phyloP scores from a whole-genome alignment of 805 yeast genomes.

The Starmerella roubikii region DNA sequence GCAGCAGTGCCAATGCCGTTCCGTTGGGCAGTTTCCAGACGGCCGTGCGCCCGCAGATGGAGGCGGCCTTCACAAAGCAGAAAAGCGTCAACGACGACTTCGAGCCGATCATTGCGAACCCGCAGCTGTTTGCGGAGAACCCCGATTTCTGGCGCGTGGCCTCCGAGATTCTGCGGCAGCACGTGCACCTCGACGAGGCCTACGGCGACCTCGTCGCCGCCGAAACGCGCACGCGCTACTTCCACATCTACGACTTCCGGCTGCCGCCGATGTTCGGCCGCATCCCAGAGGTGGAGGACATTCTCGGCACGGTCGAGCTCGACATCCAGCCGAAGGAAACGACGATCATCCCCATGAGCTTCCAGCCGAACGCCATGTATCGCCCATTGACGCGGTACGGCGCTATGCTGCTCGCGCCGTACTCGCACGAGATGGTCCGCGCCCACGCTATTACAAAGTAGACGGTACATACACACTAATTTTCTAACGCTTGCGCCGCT shows the following conservation, averaged over 20 bases:
- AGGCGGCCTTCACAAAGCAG: slow-evolving; percentile 16
- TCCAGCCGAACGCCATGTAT: slow-evolving; percentile 48
- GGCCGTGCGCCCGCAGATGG: slow-evolving; percentile 5
- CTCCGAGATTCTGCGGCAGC: slow-evolving; percentile 15
- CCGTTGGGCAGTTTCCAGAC: slow-evolving; percentile 21
- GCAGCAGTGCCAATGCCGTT: slow-evolving; percentile 16
- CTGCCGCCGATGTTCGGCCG: slow-evolving; percentile 51
- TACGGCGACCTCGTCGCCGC: slow-evolving; percentile 24
- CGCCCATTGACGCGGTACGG: slow-evolving; percentile 39
- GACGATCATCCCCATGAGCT: slow-evolving; percentile 38
- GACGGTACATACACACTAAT: background rate
- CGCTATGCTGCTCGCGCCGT: slow-evolving; percentile 39
- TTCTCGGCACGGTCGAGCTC: slow-evolving; percentile 56
- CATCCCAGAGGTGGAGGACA: slow-evolving; percentile 56
- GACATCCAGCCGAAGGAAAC: slow-evolving; percentile 32
- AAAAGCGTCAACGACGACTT: slow-evolving; percentile 17
- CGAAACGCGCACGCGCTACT: slow-evolving; percentile 34
- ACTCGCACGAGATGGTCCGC: slow-evolving; percentile 32
- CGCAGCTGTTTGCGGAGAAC: slow-evolving; percentile 17
- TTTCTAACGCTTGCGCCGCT: background rate
- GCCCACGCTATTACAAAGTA: slow-evolving; percentile 9
- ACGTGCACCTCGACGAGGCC: slow-evolving; percentile 23
- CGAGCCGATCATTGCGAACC: slow-evolving; percentile 13
- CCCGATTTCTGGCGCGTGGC: slow-evolving; percentile 19
- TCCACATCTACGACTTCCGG: slow-evolving; percentile 64